These are phyloP conservation scores for Hypoxylon sp. DNA, from an alignment of 2,329 filamentous ascomycete genomes.

Conservation along the genomic window DNA sequence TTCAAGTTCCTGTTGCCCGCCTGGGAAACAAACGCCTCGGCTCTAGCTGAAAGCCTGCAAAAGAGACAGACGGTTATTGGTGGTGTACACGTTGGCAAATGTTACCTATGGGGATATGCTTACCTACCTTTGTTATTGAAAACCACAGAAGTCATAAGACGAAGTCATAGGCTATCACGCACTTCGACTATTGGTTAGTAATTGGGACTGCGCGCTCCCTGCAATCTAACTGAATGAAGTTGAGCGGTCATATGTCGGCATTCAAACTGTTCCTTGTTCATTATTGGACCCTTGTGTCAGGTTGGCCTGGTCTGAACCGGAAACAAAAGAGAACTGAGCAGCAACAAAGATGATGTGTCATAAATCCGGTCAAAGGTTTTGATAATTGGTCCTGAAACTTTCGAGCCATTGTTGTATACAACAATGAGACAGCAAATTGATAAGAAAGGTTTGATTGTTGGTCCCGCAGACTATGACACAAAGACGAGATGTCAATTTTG, in stretches of 20 bases:
- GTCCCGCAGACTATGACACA: background rate
- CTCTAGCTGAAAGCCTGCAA: background rate
- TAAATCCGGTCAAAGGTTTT: background rate
- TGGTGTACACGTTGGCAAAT: slow-evolving; percentile 15
- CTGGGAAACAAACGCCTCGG: slow-evolving; percentile 15
- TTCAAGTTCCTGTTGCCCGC: slow-evolving; percentile 9
- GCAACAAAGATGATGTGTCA: background rate
- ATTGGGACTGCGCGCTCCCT: slow-evolving; percentile 8
- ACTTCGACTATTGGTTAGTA: slow-evolving; percentile 1
- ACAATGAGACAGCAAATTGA: background rate
- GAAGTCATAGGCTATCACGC: slow-evolving; percentile 6
- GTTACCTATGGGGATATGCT: slow-evolving; percentile 16
- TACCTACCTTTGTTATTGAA: slow-evolving; percentile 9
- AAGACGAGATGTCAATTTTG: background rate
- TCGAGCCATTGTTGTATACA: background rate
- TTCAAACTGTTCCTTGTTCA: background rate
- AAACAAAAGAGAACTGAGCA: background rate
- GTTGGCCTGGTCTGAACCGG: background rate
- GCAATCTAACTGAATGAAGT: slow-evolving; percentile 7
- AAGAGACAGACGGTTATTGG: slow-evolving; percentile 21
- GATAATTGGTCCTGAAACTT: background rate
- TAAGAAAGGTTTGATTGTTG: background rate
- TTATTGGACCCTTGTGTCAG: background rate
- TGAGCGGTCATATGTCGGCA: slow-evolving; percentile 10
- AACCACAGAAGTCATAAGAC: slow-evolving; percentile 7